phyloP scores from a whole-genome alignment of 768 basidiomycete genomes.

The Mycena galericulata region DNA sequence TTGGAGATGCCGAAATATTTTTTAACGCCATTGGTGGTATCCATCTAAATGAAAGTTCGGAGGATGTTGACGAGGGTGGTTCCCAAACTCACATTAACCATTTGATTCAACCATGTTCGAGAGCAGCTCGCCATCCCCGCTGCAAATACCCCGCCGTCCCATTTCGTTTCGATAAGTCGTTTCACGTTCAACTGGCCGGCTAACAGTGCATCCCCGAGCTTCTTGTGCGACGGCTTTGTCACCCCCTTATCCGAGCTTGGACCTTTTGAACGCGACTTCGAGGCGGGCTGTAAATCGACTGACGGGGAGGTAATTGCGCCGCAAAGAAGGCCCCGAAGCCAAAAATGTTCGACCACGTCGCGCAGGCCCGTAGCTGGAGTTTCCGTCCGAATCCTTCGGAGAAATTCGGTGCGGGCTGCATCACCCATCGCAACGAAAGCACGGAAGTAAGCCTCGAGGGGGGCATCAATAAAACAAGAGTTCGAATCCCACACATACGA shows the following conservation, averaged over 20 bases:
- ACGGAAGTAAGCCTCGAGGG: conserved; percentile 2
- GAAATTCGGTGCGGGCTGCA: not conserved
- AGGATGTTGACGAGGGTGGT: no score
- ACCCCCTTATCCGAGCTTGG: not conserved
- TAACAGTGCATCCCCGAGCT: not conserved
- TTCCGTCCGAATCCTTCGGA: not conserved
- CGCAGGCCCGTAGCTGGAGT: not conserved
- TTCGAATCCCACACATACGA: not conserved
- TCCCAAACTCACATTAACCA: not conserved
- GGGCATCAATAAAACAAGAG: conserved; percentile 9
- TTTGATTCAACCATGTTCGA: conserved; percentile 8
- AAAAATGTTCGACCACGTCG: not conserved
- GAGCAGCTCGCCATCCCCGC: not conserved
- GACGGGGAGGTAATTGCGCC: not conserved
- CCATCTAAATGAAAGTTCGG: not conserved
- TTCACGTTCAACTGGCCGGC: conserved; percentile 14
- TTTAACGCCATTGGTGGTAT: not conserved
- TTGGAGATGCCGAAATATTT: not conserved
- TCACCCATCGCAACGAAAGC: not conserved
- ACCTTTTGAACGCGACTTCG: not conserved
- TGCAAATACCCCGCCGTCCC: not conserved
- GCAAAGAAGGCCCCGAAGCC: conserved; percentile 2
- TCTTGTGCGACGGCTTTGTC: not conserved
- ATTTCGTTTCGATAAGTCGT: not conserved
- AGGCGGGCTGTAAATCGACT: no score